A percentile compares a stretch with the other conserved stretches of the same genome.
Conservation (phyloP, 352 stramenopile species). For the Hyaloperonospora arabidopsidis region DNA sequence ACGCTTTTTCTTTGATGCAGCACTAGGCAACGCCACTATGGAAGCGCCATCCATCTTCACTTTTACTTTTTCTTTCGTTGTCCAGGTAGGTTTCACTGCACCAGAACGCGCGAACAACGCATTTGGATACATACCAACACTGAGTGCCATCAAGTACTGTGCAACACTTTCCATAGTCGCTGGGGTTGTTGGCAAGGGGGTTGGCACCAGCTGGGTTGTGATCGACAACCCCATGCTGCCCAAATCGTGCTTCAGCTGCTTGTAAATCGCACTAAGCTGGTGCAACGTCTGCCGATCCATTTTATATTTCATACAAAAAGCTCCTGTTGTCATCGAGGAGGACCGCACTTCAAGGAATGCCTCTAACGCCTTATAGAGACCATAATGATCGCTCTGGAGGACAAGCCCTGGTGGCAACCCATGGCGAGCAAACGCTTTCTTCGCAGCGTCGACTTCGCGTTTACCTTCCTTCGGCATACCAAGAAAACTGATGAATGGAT, state of each 20-base stretch:
- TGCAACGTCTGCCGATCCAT: slow-evolving; percentile 56
- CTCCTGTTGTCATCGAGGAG: slow-evolving; percentile 30
- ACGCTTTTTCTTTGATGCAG: slow-evolving; percentile 23
- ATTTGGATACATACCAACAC: slow-evolving; percentile 71
- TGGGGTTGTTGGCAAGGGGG: slow-evolving; percentile 4
- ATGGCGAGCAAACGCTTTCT: slow-evolving; percentile 44
- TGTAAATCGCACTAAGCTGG: slow-evolving; percentile 61
- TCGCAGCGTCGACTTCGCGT: slow-evolving; percentile 45
- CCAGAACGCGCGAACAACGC: slow-evolving; percentile 40
- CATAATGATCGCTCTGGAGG: slow-evolving; percentile 66
- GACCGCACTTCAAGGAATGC: slow-evolving; percentile 41
- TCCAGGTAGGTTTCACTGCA: slow-evolving; percentile 51
- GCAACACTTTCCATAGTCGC: slow-evolving; percentile 30
- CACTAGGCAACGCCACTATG: slow-evolving; percentile 35
- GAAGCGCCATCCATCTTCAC: slow-evolving; percentile 57
- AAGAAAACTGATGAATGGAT: slow-evolving; percentile 67
- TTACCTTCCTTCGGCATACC: slow-evolving; percentile 57
- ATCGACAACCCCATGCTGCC: slow-evolving; percentile 40
- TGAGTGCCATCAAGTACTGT: slow-evolving; percentile 59
- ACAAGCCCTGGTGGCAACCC: slow-evolving; percentile 27
- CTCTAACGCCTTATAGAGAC: slow-evolving; percentile 59
- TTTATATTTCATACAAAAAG: slow-evolving; percentile 58
- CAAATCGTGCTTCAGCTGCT: slow-evolving; percentile 56
- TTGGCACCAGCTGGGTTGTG: slow-evolving; percentile 36
- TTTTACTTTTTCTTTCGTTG: slow-evolving; percentile 76